phyloP scores from a whole-genome alignment of 306 rosid species.

The Hippophae gyantsensis region DNA sequence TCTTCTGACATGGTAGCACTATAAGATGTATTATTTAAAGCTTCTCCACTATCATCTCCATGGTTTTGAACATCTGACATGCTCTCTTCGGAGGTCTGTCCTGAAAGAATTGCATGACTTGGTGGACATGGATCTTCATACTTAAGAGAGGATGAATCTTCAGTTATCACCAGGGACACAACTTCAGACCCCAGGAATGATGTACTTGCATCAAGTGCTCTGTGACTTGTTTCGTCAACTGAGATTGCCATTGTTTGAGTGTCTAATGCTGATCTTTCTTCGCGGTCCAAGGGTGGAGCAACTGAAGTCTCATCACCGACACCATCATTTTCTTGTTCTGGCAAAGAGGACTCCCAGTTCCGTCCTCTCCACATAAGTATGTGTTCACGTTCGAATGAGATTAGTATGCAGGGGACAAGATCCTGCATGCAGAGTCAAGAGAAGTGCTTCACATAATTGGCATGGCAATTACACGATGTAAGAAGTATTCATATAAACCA shows the following conservation, averaged over 20 bases:
- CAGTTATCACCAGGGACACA: conserved; percentile 15
- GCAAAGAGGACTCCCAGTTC: conserved; percentile 58
- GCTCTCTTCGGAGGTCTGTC: conserved; percentile 14
- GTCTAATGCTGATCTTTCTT: conserved; percentile 14
- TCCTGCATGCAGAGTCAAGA: conserved; percentile 40
- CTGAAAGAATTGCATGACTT: conserved; percentile 23
- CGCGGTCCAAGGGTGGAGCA: conserved; percentile 21
- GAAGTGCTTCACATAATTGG: neutral
- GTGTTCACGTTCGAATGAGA: conserved; percentile 76
- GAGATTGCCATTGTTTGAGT: neutral
- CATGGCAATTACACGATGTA: neutral
- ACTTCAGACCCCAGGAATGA: conserved; percentile 14
- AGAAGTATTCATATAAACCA: conserved; percentile 5
- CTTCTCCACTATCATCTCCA: conserved; percentile 23
- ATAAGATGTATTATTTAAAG: neutral
- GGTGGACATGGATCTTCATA: conserved; percentile 14
- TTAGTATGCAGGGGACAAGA: conserved; percentile 85
- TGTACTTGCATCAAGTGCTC: conserved; percentile 18
- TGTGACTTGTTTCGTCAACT: conserved; percentile 16
- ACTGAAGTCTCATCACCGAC: conserved; percentile 9
- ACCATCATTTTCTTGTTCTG: conserved; percentile 24
- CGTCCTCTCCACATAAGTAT: conserved; percentile 85
- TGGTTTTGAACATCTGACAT: conserved; percentile 19
- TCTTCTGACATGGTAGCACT: conserved; percentile 12
- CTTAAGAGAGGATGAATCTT: conserved; percentile 19